A percentile compares a stretch with the other conserved stretches of the same genome.
Evolutionary conservation across 73 alveolate species (phyloP).

Genomic region (Blepharisma stoltei): DNA sequence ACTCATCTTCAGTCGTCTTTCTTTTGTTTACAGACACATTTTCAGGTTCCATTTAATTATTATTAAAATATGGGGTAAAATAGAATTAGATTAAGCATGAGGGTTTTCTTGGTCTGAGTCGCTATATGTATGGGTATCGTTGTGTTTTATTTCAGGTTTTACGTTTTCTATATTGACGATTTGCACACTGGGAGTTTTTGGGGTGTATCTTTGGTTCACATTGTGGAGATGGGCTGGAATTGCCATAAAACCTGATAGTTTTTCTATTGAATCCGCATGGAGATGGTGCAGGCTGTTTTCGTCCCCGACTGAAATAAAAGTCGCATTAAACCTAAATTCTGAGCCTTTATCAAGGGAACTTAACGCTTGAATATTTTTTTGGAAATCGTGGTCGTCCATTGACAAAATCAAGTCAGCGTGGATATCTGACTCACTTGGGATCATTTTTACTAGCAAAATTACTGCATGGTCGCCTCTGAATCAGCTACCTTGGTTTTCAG

Average conservation of each 20-base stretch:
- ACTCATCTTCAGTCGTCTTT: no score
- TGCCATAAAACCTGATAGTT: conserved; percentile 48
- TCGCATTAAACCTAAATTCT: conserved; percentile 56
- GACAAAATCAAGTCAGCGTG: conserved; percentile 78
- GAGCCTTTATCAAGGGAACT: conserved; percentile 51
- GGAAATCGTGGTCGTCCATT: conserved; percentile 37
- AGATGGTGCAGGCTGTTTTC: conserved; percentile 57
- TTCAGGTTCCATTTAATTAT: no score
- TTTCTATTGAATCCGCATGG: conserved; percentile 52
- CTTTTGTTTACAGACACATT: no score
- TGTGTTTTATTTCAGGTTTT: no score
- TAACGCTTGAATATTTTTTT: conserved; percentile 28
- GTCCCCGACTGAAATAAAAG: conserved; percentile 62
- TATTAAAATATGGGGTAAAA: no score
- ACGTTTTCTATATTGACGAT: no score
- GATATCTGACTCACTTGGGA: conserved; percentile 77
- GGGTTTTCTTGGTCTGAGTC: no score
- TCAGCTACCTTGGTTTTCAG: conserved; percentile 19
- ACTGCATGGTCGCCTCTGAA: conserved; percentile 53
- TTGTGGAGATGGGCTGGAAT: conserved; percentile 57
- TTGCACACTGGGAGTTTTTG: neutral
- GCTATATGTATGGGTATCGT: no score
- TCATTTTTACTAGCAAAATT: conserved; percentile 73
- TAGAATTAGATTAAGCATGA: no score
- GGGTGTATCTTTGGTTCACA: conserved; percentile 22